These are phyloP conservation scores for Nigrospora osmanthi DNA, from an alignment of 2,329 filamentous ascomycete species.

Conservation along the genomic window DNA sequence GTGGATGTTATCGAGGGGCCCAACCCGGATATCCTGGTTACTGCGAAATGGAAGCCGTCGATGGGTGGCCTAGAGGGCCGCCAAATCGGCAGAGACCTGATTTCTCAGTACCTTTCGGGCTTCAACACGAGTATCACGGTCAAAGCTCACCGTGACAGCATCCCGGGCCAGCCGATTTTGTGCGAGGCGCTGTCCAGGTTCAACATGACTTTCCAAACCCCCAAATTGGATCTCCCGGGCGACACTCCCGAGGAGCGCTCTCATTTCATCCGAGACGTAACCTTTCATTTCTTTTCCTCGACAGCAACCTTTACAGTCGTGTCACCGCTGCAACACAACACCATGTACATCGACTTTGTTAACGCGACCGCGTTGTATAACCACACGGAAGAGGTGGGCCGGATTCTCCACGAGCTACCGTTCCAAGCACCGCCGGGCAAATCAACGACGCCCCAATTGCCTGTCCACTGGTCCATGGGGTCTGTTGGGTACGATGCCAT, in stretches of 20 bases:
- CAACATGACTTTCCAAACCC: constrained; percentile 63
- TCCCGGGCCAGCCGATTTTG: constrained; percentile 66
- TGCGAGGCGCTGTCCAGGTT: constrained; percentile 67
- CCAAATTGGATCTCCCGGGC: constrained; percentile 54
- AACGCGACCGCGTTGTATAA: constrained; percentile 85
- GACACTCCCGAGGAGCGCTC: constrained; percentile 35
- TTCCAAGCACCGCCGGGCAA: constrained; percentile 72
- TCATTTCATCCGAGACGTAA: constrained; percentile 78
- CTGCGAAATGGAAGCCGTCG: constrained; percentile 67
- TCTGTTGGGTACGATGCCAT: constrained; percentile 80
- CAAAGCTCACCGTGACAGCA: constrained; percentile 60
- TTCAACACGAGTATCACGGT: constrained; percentile 76
- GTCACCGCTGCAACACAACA: constrained; percentile 68
- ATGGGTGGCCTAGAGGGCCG: constrained; percentile 55
- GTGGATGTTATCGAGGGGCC: constrained; percentile 58
- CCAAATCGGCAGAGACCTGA: constrained; percentile 58
- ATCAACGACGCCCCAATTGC: constrained; percentile 66
- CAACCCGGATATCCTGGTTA: constrained; percentile 62
- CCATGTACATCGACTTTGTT: constrained; percentile 68
- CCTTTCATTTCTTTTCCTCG: constrained; percentile 78
- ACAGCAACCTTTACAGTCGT: constrained; percentile 77
- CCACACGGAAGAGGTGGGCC: constrained; percentile 67
- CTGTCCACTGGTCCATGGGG: constrained; percentile 71
- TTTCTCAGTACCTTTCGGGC: constrained; percentile 84
- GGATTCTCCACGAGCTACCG: constrained; percentile 64